These are phyloP conservation scores for Flueggea neowawraea DNA, from an alignment of 441 rosid genomes.

Conservation along the genomic window DNA sequence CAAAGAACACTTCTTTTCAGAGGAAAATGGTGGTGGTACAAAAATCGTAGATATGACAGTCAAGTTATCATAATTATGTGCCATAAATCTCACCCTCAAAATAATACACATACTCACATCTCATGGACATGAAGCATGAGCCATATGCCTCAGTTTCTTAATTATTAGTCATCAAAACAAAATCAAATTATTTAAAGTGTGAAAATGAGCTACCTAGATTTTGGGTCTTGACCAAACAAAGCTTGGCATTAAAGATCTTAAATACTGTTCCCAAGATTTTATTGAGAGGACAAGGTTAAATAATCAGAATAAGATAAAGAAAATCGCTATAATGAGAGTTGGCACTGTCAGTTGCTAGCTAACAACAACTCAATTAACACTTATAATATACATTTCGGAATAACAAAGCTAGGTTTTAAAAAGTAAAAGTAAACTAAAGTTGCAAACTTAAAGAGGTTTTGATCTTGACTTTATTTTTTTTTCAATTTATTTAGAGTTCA, in stretches of 20 bases:
- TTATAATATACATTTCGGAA: background rate
- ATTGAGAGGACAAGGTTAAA: conserved; percentile 23
- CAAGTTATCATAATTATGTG: too few species aligned
- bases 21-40: too few species aligned
- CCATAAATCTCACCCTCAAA: background rate
- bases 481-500: too few species aligned
- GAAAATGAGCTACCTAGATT: conserved; percentile 30
- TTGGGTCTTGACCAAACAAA: conserved; percentile 51
- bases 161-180: background rate
- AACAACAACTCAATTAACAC: background rate
- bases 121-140: conserved; percentile 2
- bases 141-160: conserved; percentile 11
- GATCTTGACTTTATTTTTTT: too few species aligned
- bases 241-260: conserved; percentile 26
- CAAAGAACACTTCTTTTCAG: too few species aligned
- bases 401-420: background rate
- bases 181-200: background rate
- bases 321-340: conserved; percentile 41
- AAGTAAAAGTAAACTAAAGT: too few species aligned
- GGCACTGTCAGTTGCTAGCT: conserved; percentile 82
- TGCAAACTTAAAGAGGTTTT: too few species aligned
- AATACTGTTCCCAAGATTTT: conserved; percentile 43
- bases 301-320: conserved; percentile 22
- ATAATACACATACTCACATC: background rate
- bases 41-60: too few species aligned